Percentiles rank a stretch among this genome's conserved stretches.
Conservation (phyloP, 352 stramenopile genomes). For the Thalassiosira exigua region DNA sequence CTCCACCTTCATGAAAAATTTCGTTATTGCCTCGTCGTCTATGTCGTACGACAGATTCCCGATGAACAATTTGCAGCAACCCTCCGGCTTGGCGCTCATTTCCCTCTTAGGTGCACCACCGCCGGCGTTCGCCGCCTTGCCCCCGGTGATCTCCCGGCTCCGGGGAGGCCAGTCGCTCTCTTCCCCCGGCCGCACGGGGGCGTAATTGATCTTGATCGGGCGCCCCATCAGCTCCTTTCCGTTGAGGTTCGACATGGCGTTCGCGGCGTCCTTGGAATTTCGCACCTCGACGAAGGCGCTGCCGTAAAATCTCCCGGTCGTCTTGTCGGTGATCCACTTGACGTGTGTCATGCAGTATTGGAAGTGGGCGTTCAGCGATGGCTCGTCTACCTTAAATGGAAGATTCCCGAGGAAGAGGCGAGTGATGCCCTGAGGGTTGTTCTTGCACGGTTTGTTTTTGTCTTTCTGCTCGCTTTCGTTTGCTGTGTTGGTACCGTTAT, state of each 20-base stretch:
- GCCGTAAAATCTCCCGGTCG: constrained; percentile 88
- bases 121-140: constrained; percentile 50
- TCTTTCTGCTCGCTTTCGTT: constrained; percentile 39
- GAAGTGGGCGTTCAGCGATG: constrained; percentile 76
- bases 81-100: constrained; percentile 84
- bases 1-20: constrained; percentile 86
- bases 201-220: constrained; percentile 85
- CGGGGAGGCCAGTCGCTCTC: constrained; percentile 79
- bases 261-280: constrained; percentile 79
- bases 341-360: constrained; percentile 82
- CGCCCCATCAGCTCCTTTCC: constrained; percentile 83
- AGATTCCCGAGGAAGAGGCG: constrained; percentile 88
- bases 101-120: constrained; percentile 71
- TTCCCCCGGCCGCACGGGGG: constrained; percentile 74
- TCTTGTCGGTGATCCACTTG: constrained; percentile 89
- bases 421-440: constrained; percentile 85
- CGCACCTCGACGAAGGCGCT: constrained; percentile 86
- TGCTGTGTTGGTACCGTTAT: constrained; percentile 44
- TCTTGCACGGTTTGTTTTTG: constrained; percentile 79
- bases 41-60: constrained; percentile 89
- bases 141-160: constrained; percentile 68
- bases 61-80: constrained; percentile 87
- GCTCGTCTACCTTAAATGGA: constrained; percentile 85
- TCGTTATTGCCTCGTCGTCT: constrained; percentile 86
- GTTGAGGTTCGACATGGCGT: constrained; percentile 75